Evolutionary conservation across 495 filamentous ascomycete species (phyloP).

Genomic region (Penicillium nucicola): DNA sequence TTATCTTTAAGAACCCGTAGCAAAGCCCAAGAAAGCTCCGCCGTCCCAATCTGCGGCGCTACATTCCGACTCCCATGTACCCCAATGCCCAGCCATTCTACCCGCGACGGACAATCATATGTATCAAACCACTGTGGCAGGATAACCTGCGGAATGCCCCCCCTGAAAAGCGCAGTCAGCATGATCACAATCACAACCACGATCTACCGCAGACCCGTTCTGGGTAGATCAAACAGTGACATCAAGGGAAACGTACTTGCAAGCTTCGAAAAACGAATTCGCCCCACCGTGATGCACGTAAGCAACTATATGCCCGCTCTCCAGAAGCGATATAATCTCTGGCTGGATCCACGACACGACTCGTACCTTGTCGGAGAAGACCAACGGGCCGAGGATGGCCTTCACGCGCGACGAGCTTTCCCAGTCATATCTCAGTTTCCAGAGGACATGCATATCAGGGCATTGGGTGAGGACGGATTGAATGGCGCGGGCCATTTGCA

Average conservation of each 20-base stretch:
- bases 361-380: slow-evolving; percentile 22
- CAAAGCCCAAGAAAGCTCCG: slow-evolving; percentile 30
- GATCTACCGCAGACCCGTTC: too few species aligned
- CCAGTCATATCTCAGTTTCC: slow-evolving; percentile 43
- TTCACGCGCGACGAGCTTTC: slow-evolving; percentile 12
- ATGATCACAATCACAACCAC: too few species aligned
- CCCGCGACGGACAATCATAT: slow-evolving; percentile 46
- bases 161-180: slow-evolving; percentile 24
- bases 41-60: slow-evolving; percentile 28
- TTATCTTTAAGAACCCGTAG: slow-evolving; percentile 25
- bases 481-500: slow-evolving; percentile 35
- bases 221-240: too few species aligned
- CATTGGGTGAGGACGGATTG: slow-evolving; percentile 26
- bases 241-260: slow-evolving; percentile 36
- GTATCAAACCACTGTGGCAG: slow-evolving; percentile 51
- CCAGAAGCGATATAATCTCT: slow-evolving; percentile 44
- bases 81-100: slow-evolving; percentile 48
- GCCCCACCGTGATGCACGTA: slow-evolving; percentile 53
- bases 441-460: slow-evolving; percentile 39
- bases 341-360: slow-evolving; percentile 42
- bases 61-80: slow-evolving; percentile 40
- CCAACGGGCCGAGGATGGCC: slow-evolving; percentile 9
- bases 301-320: slow-evolving; percentile 42
- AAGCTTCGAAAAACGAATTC: slow-evolving; percentile 52
- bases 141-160: slow-evolving; percentile 48